Conservation (phyloP, 2,329 filamentous ascomycete species). For the Orbilia blumenaviensis region DNA sequence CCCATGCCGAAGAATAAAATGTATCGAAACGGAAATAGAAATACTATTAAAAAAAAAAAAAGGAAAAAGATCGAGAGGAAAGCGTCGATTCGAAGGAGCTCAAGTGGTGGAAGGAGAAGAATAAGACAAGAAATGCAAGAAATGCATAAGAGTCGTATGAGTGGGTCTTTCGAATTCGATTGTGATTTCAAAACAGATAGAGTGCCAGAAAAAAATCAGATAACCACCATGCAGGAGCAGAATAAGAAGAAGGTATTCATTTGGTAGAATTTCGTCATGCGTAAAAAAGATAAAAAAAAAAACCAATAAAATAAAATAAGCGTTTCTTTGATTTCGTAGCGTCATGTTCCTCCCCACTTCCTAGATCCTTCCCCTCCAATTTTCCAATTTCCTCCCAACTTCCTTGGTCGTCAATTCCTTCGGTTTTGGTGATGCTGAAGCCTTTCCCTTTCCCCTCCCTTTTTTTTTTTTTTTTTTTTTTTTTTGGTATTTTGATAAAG, state of each 20-base stretch:
- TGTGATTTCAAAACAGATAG: too few species aligned
- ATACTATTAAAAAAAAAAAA: too few species aligned
- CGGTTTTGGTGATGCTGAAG: background rate
- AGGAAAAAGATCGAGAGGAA: too few species aligned
- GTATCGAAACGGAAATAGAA: too few species aligned
- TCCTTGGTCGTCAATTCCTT: background rate
- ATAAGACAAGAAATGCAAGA: too few species aligned
- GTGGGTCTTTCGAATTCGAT: too few species aligned
- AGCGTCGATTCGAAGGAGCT: too few species aligned
- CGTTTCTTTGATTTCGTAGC: background rate
- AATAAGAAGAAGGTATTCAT: background rate
- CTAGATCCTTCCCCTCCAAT: background rate
- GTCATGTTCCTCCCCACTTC: background rate
- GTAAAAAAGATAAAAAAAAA: too few species aligned
- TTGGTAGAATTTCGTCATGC: background rate
- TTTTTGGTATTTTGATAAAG: background rate
- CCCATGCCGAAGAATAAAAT: too few species aligned
- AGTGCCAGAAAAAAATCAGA: background rate
- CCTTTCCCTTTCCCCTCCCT: background rate
- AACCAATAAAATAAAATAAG: background rate
- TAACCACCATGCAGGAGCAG: background rate
- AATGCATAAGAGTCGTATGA: too few species aligned
- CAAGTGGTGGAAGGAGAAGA: too few species aligned
- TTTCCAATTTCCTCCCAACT: background rate
- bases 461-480: background rate